Percentiles rank a stretch among this genome's conserved stretches.
Evolutionary conservation across 164 flowering plant species (phyloP).

Genomic region (Kingdonia uniflora): DNA sequence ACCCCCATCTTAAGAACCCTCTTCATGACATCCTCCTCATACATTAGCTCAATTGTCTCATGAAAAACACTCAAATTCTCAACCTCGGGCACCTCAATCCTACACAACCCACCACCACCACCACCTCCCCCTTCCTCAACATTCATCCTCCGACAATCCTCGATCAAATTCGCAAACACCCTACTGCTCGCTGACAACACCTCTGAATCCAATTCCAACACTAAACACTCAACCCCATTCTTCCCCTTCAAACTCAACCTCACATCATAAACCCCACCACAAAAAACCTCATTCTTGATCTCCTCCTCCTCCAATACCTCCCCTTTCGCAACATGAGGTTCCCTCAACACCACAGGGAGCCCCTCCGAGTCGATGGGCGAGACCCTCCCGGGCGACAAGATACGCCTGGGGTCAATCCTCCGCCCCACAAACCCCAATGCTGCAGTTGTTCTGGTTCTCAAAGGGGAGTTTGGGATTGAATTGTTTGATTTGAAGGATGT

Average conservation of each 20-base stretch:
- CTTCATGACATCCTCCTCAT: slow-evolving; percentile 42
- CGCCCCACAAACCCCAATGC: slow-evolving; percentile 29
- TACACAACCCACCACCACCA: slow-evolving; percentile 24
- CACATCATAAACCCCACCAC: slow-evolving; percentile 39
- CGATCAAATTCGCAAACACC: slow-evolving; percentile 51
- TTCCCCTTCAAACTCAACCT: slow-evolving; percentile 74
- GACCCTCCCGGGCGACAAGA: slow-evolving; percentile 85
- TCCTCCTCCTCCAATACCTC: background rate
- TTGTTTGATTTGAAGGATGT: slow-evolving; percentile 13
- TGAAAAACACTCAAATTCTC: slow-evolving; percentile 53
- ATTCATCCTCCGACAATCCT: slow-evolving; percentile 17
- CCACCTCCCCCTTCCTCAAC: too few relatives aligned
- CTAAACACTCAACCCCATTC: slow-evolving; percentile 40
- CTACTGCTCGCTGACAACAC: slow-evolving; percentile 47
- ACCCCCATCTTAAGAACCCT: slow-evolving; percentile 49
- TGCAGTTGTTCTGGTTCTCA: slow-evolving; percentile 27
- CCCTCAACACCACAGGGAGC: background rate
- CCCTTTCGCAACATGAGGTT: slow-evolving; percentile 8
- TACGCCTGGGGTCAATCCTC: slow-evolving; percentile 61
- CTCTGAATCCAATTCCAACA: slow-evolving; percentile 64
- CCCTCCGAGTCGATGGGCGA: slow-evolving; percentile 68
- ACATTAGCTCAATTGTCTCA: slow-evolving; percentile 86
- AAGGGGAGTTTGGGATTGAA: slow-evolving; percentile 50
- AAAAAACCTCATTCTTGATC: slow-evolving; percentile 8
- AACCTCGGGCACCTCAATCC: slow-evolving; percentile 78